phyloP scores from a whole-genome alignment of 2,329 filamentous ascomycete genomes.

The Harringtonia aguacate region DNA sequence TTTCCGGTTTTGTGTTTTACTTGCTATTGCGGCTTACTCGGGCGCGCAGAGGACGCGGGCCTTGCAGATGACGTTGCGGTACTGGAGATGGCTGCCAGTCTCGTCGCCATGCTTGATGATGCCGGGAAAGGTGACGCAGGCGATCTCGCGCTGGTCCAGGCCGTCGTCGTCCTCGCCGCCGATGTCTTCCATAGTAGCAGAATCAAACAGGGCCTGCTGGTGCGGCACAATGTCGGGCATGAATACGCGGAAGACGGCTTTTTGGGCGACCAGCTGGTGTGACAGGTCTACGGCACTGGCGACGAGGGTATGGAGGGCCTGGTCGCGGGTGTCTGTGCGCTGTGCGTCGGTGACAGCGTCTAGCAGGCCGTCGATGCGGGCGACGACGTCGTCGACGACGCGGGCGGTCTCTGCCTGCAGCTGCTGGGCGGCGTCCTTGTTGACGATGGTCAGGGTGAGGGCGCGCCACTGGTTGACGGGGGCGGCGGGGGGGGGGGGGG shows the following conservation, averaged over 20 bases:
- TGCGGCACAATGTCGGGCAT: constrained; percentile 45
- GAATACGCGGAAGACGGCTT: constrained; percentile 42
- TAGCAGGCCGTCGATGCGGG: constrained; percentile 28
- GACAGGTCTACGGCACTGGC: constrained; percentile 44
- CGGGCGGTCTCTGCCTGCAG: constrained; percentile 34
- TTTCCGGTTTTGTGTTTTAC: no score
- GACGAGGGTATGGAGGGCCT: constrained; percentile 41
- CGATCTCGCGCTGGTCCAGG: constrained; percentile 40
- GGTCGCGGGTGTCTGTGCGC: constrained; percentile 29
- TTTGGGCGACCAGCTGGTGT: constrained; percentile 45
- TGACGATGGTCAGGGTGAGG: constrained; percentile 48
- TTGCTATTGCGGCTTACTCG: constrained; percentile 28
- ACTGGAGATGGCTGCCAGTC: constrained; percentile 48
- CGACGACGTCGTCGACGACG: constrained; percentile 31
- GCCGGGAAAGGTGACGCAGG: constrained; percentile 53
- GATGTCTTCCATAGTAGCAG: constrained; percentile 53
- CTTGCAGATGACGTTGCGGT: constrained; percentile 53
- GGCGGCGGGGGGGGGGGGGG: constrained; percentile 8
- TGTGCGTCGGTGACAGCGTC: constrained; percentile 4
- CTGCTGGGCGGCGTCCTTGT: constrained; percentile 36
- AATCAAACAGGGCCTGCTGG: constrained; percentile 45
- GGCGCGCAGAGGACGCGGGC: constrained; percentile 52
- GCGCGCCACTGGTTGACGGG: constrained; percentile 56
- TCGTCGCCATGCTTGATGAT: constrained; percentile 56
- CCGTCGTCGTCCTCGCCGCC: constrained; percentile 36